phyloP scores from a whole-genome alignment of 441 rosid species.

The Populus hybrid region DNA sequence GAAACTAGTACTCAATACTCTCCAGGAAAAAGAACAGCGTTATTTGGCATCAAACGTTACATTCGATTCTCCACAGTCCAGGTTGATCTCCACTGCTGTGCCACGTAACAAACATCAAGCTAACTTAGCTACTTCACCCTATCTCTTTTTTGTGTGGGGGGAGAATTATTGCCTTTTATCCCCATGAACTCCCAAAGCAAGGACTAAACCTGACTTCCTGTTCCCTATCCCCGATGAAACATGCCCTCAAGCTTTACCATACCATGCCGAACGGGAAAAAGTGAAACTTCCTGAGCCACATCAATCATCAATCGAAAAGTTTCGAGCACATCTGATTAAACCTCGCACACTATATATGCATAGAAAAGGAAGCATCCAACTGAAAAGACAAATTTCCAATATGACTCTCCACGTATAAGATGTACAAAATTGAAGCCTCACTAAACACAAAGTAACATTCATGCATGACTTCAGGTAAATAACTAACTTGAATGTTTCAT shows the following conservation, averaged over 20 bases:
- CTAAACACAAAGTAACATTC: neutral
- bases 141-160: too few species aligned
- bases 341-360: neutral
- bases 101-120: too few species aligned
- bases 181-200: too few species aligned
- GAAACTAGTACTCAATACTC: neutral
- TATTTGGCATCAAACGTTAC: neutral
- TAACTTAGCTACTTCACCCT: too few species aligned
- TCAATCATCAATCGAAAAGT: too few species aligned
- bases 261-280: too few species aligned
- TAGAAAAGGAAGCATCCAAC: neutral
- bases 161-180: too few species aligned
- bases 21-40: neutral
- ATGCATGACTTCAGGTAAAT: neutral
- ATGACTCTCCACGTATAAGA: neutral
- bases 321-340: neutral
- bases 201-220: too few species aligned
- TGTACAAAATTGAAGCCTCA: neutral
- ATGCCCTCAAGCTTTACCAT: too few species aligned
- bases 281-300: too few species aligned
- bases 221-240: too few species aligned
- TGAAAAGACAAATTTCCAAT: neutral
- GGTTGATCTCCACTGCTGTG: neutral
- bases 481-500: neutral
- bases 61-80: neutral